Evolutionary conservation across 768 basidiomycete species (phyloP), one percentile per base, ranked within the genome.

Genomic region (Ramaria rubella): DNA sequence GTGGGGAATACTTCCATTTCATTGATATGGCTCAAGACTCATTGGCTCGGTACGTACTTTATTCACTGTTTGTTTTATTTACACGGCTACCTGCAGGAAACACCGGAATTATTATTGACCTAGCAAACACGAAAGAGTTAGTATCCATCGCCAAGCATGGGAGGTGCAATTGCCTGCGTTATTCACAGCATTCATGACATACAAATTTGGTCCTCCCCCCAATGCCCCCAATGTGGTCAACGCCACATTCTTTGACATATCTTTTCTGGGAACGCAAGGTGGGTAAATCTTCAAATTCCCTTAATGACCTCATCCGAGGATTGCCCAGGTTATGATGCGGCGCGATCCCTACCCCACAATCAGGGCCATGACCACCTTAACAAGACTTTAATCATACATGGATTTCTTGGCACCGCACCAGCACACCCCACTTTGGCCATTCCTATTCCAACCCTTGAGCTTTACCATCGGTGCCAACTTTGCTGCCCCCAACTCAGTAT

Each of bases 401-500:
- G 52, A 11, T 24, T 53, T 5, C 52, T 53, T 38, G 52, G 52
- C 11, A 6, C 33, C 2, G 11, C 7, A 2, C 52, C 52, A n/a
- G 24, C 40, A 6, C 9, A 3, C 3, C 52, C 52, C 3, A 12
- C 36, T 11, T 9, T 53, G 2, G 30, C 52, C 9, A 3, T 53
- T 34, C 30, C 33, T 3, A n/a, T 53, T 2, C 15, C 30, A 4
- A 31, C 7, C 3, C 52, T 53, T 19, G 34, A 53, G 52, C 2
- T 53, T 4, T 53, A 53, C 21, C 40, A 34, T 21, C 2, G 5
- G 23, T 38, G 52, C n/a, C 31, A 34, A 19, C n/a, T 43, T 3
- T 4, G 21, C 12, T 53, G 34, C 24, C 52, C 33, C n/a, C 52
- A 53, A 31, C 21, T 69, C 38, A 17, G 49, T 17, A 27, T 50